Percentiles rank a stretch among this genome's conserved stretches.
These are phyloP conservation scores for Hymenoscyphus scutula DNA, from an alignment of 2,329 filamentous ascomycete species.

Conservation along the genomic window DNA sequence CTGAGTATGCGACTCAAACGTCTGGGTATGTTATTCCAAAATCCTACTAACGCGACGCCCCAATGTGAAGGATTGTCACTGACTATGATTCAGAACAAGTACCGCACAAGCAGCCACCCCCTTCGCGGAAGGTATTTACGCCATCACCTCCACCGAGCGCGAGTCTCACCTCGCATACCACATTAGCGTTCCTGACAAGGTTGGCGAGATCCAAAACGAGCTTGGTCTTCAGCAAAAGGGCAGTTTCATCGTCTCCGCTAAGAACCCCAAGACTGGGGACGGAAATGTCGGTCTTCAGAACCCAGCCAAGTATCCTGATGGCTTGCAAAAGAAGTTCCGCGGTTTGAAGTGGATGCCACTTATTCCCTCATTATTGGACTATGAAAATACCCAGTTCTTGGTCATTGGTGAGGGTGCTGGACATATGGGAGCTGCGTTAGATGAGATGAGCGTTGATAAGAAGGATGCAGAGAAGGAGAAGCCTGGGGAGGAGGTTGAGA, in stretches of 20 bases:
- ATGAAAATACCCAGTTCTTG: constrained; percentile 72
- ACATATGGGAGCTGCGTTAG: constrained; percentile 54
- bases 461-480: constrained; percentile 58
- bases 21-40: constrained; percentile 44
- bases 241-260: constrained; percentile 75
- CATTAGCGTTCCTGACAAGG: constrained; percentile 67
- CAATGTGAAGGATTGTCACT: background rate
- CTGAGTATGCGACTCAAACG: constrained; percentile 75
- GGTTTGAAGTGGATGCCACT: constrained; percentile 72
- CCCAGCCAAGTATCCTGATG: constrained; percentile 66
- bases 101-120: constrained; percentile 68
- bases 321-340: constrained; percentile 70
- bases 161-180: constrained; percentile 79
- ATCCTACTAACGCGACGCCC: too few relatives aligned
- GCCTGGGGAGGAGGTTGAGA: constrained; percentile 69
- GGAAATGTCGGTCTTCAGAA: constrained; percentile 61
- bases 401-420: constrained; percentile 69
- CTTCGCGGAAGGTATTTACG: constrained; percentile 83
- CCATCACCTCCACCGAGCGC: constrained; percentile 68
- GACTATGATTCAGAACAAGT: constrained; percentile 43
- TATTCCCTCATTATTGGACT: constrained; percentile 71
- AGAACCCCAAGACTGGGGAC: constrained; percentile 74
- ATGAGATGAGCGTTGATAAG: constrained; percentile 53
- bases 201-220: constrained; percentile 71
- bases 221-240: constrained; percentile 70